Evolutionary conservation across 2,329 filamentous ascomycete genomes (phyloP), one percentile per base, ranked within the genome.

Genomic region (Cladosporium colombiae): DNA sequence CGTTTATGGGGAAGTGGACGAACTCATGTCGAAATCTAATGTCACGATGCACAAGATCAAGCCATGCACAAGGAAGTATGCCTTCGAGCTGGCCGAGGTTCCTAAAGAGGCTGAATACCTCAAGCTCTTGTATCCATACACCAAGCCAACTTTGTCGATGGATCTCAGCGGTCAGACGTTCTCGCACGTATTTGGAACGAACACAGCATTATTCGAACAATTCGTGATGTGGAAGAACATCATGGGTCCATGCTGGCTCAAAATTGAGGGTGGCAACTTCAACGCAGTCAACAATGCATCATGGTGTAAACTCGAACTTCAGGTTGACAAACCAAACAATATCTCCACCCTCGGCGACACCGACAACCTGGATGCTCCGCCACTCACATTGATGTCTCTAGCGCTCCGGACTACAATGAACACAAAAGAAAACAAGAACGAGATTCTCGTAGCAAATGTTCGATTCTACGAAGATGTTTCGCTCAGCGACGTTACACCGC

Each of bases 221-320:
- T 99, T 99, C 75, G 95, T 99, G 23, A 84, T 99, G 5, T 97
- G 93, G 91, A 98, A 97, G 81, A 96, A 97, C 75, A 91, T 99
- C 72, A 99, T 97, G 94, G 95, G 95, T 1, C 95, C 95, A 33
- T 98, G 95, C 77, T 99, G 95, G 95, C 85, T 99, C 55, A 93
- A 90, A 75, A 95, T 99, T 64, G 86, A 93, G 70, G 89, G 91
- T 70, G 91, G 91, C 33, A 89, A 97, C 76, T 97, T 96, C 75
- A 85, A 86, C 21, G 84, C 90, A 6, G 84, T 98, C 70, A 94
- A 92, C 78, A 97, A 97, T 72, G 91, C 93, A 13, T 99, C 95
- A 0, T 95, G 96, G 86, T 97, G 95, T 83, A 98, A 97, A 79
- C 87, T 99, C 13, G 95, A 99, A 78, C 88, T 96, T 58, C 86